Base-by-base conservation (phyloP, 495 filamentous ascomycete genomes). In the Amniculicola lignicola region DNA sequence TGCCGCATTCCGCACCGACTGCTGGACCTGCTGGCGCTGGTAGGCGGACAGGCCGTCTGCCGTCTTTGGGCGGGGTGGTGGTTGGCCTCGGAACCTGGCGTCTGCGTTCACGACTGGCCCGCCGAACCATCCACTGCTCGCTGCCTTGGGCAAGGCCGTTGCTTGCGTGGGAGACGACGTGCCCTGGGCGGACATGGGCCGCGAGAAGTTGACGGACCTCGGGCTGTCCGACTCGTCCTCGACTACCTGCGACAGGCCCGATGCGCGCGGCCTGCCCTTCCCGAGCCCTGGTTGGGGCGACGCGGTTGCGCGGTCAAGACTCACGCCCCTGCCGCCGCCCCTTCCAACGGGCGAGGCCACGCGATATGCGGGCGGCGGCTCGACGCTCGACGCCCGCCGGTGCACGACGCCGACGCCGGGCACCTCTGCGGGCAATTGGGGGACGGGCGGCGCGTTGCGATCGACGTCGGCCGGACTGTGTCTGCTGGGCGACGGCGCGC, bases 181-280 rank as follows among this genome's bases (percentile, higher is more conserved):
- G 10, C 10, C 37, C 7, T 9, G 67, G 44, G 45, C 79, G 72
- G 61, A 78, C 78, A 82, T 83, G 2, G 90, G 90, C 33, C 90
- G 88, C 5, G 90, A 96, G 63, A 93, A 94, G 70, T 96, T 95
- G 61, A 92, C 75, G 2, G 87, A 90, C 36, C 74, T 80, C 60
- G 81, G 75, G 64, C 82, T 88, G 15, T 71, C 75, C 50, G 82
- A 72, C 15, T 79, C 82, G 46, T 71, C 28, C 52, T 80, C 79
- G 4, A 67, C 69, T 0, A 78, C 71, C 14, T 66, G 68, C 25
- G 67, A 69, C 12, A 77, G 62, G 35, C 62, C 68, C 6, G 55
- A 61, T 7, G 46, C 53, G 21, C 52, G 61, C 53, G 44, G 33
- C 12, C 24, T 29, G 15, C 21, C 49, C 19, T 43, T 36, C 14